Evolutionary conservation across 1,284 basidiomycete genomes (phyloP).

Genomic region (Takashimella tepidaria): DNA sequence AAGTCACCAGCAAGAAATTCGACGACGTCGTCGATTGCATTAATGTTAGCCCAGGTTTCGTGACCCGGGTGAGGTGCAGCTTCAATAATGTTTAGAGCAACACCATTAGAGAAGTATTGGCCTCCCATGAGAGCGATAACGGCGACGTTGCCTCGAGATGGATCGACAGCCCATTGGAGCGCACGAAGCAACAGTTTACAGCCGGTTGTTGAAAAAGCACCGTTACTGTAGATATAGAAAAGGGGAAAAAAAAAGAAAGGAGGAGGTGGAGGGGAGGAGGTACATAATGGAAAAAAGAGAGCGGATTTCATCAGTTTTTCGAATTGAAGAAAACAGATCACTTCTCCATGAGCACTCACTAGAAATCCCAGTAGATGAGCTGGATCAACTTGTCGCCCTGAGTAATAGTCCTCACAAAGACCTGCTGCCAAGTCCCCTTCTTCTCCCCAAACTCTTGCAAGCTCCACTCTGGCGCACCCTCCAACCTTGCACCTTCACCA

Average conservation of each 20-base stretch:
- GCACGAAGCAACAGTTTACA: constrained; percentile 46
- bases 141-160: constrained; percentile 40
- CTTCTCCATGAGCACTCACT: too few species aligned
- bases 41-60: constrained; percentile 52
- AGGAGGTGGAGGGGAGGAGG: too few species aligned
- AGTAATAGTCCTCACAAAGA: constrained; percentile 45
- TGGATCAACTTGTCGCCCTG: constrained; percentile 34
- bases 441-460: constrained; percentile 27
- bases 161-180: constrained; percentile 41
- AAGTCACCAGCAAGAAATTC: constrained; percentile 41
- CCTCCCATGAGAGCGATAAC: constrained; percentile 48
- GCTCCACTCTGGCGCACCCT: constrained; percentile 45
- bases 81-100: constrained; percentile 51
- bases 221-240: constrained; percentile 38
- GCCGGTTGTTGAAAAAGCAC: constrained; percentile 49
- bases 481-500: constrained; percentile 34
- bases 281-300: neutral
- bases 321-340: neutral
- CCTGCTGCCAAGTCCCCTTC: constrained; percentile 48
- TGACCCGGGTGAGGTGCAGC: constrained; percentile 41
- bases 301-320: neutral
- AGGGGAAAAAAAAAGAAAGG: neutral
- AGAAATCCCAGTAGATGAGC: constrained; percentile 50
- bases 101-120: constrained; percentile 51
- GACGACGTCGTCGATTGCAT: constrained; percentile 48